Evolutionary conservation across 441 rosid species (phyloP), one percentile per base, ranked within the genome.

Genomic region (Biscutella laevigata): DNA sequence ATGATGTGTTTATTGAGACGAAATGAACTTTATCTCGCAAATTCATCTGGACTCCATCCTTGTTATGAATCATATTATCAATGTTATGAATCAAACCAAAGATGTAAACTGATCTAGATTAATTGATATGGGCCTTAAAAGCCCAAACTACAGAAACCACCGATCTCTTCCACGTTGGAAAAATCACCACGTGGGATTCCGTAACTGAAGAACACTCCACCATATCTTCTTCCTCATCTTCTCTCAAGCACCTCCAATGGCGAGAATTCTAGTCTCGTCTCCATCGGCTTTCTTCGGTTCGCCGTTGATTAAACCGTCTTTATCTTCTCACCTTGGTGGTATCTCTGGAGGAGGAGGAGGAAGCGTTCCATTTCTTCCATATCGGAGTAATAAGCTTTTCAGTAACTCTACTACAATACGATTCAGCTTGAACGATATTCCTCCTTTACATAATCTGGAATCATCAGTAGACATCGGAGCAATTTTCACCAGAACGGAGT

Each of bases 211-310:
- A n/a, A n/a, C n/a, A n/a, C n/a, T n/a, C n/a, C n/a, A n/a, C n/a
- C n/a, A n/a, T 33, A 47, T 64, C 58, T 41, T 56, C 68, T 49
- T 14, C 63, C 69, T 47, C 69, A 39, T 55, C 68, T 57, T 49
- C 59, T 33, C 39, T 33, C 19, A 11, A 6, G 55, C 2, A 21
- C 41, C 49, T 42, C 69, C 71, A 71, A 90, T 84, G 98, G 89
- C 95, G 74, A 83, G 77, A 67, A 65, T 80, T 59, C 72, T 87
- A 21, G 79, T 87, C 68, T 84, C 90, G 49, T 82, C 89, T 42
- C 69, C 69, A 12, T 77, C 90, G 4, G 57, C 84, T 11, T 81
- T 84, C 82, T 41, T 78, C 55, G 82, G 82, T 33, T 34, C 75
- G 4, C 72, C 82, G 3, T 66, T 81, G 8, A 76, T 73, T 6